Percentiles rank a stretch among this genome's conserved stretches.
Evolutionary conservation across 164 flowering plant genomes (phyloP).

Genomic region (Taxillus chinensis): DNA sequence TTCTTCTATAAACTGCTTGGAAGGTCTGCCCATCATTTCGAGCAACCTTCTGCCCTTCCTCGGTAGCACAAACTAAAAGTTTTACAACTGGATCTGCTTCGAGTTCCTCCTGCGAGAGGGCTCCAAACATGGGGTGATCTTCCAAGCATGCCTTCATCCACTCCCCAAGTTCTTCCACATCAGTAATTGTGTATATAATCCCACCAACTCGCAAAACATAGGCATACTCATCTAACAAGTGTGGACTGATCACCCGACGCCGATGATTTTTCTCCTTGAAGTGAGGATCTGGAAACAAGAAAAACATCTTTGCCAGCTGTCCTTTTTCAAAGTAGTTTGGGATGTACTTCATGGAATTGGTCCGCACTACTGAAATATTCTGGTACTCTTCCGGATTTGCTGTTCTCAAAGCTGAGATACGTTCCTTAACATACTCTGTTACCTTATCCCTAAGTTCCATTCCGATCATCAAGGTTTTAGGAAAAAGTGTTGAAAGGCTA

Average conservation of each 20-base stretch:
- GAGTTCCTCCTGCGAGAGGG: constrained; percentile 46
- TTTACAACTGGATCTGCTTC: constrained; percentile 58
- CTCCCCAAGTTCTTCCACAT: constrained; percentile 86
- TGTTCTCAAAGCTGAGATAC: constrained; percentile 57
- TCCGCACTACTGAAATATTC: constrained; percentile 77
- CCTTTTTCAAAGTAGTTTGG: constrained; percentile 82
- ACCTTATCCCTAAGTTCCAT: constrained; percentile 95
- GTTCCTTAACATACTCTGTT: constrained; percentile 82
- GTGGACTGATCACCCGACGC: constrained; percentile 73
- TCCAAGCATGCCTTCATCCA: constrained; percentile 84
- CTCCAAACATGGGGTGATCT: constrained; percentile 69
- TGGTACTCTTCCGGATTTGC: constrained; percentile 66
- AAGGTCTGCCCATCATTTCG: constrained; percentile 84
- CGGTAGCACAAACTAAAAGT: constrained; percentile 68
- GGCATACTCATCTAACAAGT: constrained; percentile 85
- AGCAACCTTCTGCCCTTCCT: constrained; percentile 92
- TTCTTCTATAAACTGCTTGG: constrained; percentile 56
- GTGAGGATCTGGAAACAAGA: constrained; percentile 95
- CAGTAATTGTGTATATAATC: constrained; percentile 82
- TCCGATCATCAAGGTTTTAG: constrained; percentile 86
- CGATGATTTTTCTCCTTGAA: constrained; percentile 95
- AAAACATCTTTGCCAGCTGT: constrained; percentile 85
- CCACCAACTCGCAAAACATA: constrained; percentile 70
- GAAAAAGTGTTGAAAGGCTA: constrained; percentile 66
- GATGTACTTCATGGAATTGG: constrained; percentile 92